Evolutionary conservation across 257 asterid genomes (phyloP).

Genomic region (Nicotiana paniculata): DNA sequence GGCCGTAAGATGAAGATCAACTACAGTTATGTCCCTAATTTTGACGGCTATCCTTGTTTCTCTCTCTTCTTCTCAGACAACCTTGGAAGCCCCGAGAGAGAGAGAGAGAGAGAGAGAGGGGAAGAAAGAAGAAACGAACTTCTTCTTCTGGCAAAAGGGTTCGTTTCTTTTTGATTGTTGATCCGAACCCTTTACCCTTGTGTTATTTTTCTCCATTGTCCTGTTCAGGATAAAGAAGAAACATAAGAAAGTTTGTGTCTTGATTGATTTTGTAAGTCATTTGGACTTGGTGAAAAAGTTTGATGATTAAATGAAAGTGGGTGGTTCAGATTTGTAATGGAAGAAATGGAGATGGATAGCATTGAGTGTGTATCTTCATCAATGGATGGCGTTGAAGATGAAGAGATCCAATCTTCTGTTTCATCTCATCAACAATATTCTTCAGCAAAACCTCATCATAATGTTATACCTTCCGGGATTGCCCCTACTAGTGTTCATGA

Average conservation of each 20-base stretch:
- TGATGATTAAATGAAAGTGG: neutral
- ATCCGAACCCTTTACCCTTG: constrained; percentile 1
- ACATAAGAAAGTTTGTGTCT: neutral
- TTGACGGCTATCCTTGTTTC: constrained; percentile 36
- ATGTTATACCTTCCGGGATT: constrained; percentile 29
- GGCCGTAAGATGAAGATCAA: constrained; percentile 38
- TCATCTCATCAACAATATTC: constrained; percentile 28
- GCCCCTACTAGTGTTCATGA: constrained; percentile 75
- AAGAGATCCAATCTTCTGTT: constrained; percentile 55
- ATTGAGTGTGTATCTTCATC: constrained; percentile 64
- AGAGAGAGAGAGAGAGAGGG: neutral
- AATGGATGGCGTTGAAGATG: constrained; percentile 69
- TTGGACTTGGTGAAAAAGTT: neutral
- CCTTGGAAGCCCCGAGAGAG: neutral
- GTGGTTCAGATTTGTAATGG: neutral
- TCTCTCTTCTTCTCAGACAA: constrained; percentile 27
- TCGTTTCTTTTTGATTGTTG: neutral
- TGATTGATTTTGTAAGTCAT: neutral
- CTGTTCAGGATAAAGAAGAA: neutral
- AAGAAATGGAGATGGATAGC: constrained; percentile 53
- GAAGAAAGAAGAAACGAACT: constrained; percentile 13
- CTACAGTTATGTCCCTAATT: constrained; percentile 17
- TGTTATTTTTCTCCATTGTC: neutral
- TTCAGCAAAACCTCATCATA: constrained; percentile 41
- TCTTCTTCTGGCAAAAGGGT: constrained; percentile 15